A percentile compares a stretch with the other conserved stretches of the same genome.
Evolutionary conservation across 805 yeast species (phyloP).

Genomic region (Barnettozyma sucrosica): DNA sequence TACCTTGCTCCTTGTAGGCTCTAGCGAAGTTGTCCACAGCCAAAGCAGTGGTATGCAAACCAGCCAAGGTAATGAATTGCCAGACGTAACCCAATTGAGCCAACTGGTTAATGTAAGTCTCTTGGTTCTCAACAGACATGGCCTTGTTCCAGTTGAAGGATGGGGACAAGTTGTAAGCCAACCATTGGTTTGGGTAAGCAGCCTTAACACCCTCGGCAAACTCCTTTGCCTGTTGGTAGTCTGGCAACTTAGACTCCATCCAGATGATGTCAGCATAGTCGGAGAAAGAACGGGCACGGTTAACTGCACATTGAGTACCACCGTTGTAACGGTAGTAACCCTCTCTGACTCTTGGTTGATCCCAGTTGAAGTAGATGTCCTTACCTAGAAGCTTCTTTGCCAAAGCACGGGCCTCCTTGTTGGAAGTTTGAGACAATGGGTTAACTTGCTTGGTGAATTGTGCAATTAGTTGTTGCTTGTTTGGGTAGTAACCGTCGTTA

Average conservation of each 20-base stretch:
- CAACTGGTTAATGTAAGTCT: constrained; percentile 45
- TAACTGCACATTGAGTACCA: constrained; percentile 82
- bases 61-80: constrained; percentile 57
- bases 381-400: constrained; percentile 74
- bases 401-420: constrained; percentile 71
- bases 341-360: constrained; percentile 88
- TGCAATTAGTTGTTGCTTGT: constrained; percentile 57
- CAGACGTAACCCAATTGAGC: constrained; percentile 53
- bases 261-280: constrained; percentile 57
- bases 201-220: constrained; percentile 39
- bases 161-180: constrained; percentile 57
- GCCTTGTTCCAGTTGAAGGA: constrained; percentile 57
- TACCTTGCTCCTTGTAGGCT: constrained; percentile 49
- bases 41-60: constrained; percentile 48
- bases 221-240: constrained; percentile 31
- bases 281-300: constrained; percentile 47
- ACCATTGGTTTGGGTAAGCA: constrained; percentile 44
- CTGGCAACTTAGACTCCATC: constrained; percentile 59
- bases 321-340: constrained; percentile 95
- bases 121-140: constrained; percentile 48
- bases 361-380: constrained; percentile 92
- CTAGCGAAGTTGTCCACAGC: constrained; percentile 45
- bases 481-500: constrained; percentile 48
- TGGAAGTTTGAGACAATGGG: constrained; percentile 71
- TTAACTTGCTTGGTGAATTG: constrained; percentile 63